Evolutionary conservation across 768 basidiomycete species (phyloP).

Genomic region (Pleurotus sapidus): DNA sequence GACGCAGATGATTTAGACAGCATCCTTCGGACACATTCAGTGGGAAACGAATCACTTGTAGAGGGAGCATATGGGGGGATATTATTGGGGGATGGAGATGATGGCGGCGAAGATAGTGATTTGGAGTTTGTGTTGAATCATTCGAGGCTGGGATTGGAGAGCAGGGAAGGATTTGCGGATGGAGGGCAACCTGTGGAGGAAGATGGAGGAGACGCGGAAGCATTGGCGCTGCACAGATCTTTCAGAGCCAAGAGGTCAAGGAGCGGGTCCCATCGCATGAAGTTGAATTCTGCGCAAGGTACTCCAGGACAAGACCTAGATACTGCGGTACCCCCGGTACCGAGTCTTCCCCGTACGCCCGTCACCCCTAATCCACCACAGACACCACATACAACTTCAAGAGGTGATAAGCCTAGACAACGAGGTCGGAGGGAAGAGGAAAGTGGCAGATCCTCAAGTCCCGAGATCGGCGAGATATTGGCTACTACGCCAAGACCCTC

Average conservation of each 20-base stretch:
- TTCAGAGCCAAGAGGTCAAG: constrained; percentile 18
- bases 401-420: neutral
- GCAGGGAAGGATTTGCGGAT: neutral
- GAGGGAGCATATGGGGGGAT: constrained; percentile 33
- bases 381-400: neutral
- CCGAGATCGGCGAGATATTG: constrained; percentile 38
- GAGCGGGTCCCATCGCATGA: constrained; percentile 22
- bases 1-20: constrained; percentile 12
- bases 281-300: neutral
- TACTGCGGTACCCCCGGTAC: neutral
- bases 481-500: constrained; percentile 32
- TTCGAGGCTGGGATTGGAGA: neutral
- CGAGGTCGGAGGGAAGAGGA: neutral
- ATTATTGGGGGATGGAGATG: constrained; percentile 18
- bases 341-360: constrained; percentile 1
- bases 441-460: constrained; percentile 19
- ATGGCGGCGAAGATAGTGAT: constrained; percentile 15
- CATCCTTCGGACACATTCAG: neutral
- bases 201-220: constrained; percentile 9
- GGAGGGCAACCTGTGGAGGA: neutral
- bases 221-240: constrained; percentile 15
- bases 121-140: constrained; percentile 7
- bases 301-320: no score
- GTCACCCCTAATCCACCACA: neutral
- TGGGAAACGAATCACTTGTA: constrained; percentile 32